Evolutionary conservation across 2,329 filamentous ascomycete genomes (phyloP), one percentile per base, ranked within the genome.

Genomic region (Cladophialophora carrionii): DNA sequence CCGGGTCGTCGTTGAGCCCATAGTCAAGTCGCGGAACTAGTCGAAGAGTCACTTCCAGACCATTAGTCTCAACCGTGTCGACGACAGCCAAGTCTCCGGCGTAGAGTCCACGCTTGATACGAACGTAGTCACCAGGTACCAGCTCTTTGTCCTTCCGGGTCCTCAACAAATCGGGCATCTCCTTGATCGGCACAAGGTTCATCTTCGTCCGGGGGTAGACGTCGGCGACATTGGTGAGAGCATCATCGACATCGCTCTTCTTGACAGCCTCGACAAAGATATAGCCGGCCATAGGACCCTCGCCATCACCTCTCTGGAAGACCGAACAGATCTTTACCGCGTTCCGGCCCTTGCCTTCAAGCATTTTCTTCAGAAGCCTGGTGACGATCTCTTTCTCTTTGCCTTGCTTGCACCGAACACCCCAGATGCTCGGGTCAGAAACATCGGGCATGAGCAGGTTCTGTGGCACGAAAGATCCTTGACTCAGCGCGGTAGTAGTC

Each of bases 341-440:
- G 67, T 94, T 89, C 72, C 92, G 91, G 31, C 87, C 87, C 56
- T 85, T 79, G 46, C 90, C 86, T 74, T 98, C 92, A 75, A 96
- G 88, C 58, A 96, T 88, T 60, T 92, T 89, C 79, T 93, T 96
- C 81, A 92, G 91, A 71, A 99, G 90, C 31, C 88, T 88, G 75
- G 92, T 90, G 59, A 99, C 84, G 43, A 96, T 89, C 74, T 99
- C 95, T 67, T 90, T 87, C 79, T 99, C 95, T 78, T 99, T 99
- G 72, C 94, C 94, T 71, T 95, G 91, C 76, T 95, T 95, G 79
- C 92, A 96, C 73, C 90, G 88, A 68, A 96, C 89, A 67, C 90
- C 92, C 91, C 92, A 99, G 75, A 99, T 98, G 73, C 91, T 92
- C 0, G 95, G 95, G 76, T 99, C 95, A 68, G 97, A 90, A 57